Base-by-base conservation (phyloP, 2,329 filamentous ascomycete genomes). In the Magnaporthiopsis rhizophila region DNA sequence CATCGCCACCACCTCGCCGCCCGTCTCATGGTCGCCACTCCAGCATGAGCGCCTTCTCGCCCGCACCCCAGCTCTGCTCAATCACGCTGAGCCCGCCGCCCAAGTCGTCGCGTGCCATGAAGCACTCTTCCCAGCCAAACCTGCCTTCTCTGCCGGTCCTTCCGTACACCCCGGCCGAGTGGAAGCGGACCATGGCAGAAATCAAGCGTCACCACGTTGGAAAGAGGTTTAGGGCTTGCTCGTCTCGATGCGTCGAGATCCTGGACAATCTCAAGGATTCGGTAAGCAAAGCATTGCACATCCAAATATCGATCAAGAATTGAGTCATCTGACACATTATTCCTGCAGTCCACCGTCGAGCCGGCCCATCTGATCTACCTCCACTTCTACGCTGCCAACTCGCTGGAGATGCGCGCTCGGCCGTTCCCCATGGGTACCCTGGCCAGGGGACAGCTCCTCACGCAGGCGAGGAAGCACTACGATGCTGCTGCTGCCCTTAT, bases 301-400 rank as follows among this genome's bases (percentile, higher is more conserved):
- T 13, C 13, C 38, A 18, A 18, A 11, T 30, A 30, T 18, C 38
- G 38, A 45, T 18, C 13, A 45, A 9, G 24, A 18, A 18, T 38
- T 1, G 50, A 2, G n/a, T 15, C 15, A 7, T 8, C 11, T 28
- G 64, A 59, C 21, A 62, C 53, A 18, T 63, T 60, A 3, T 60
- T 13, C 7, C 30, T 21, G 1, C 32, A 69, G 68, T 30, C 63
- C n/a, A 28, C 76, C 32, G 74, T 82, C 26, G 81, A 85, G 69
- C 81, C 83, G 2, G 75, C 82, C 8, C 81, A 86, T 69, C 75
- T 85, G 45, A 82, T 86, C 67, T 86, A 85, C 66, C 77, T 87
- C 7, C 80, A 85, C 71, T 86, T 86, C 71, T 87, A 86, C 66
- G 84, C 83, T n/a, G 84, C 84, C 26, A 81, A 78, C n/a, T 81